Evolutionary conservation across 139 green algal genomes (phyloP).

Genomic region (Coccomyxa sp.): DNA sequence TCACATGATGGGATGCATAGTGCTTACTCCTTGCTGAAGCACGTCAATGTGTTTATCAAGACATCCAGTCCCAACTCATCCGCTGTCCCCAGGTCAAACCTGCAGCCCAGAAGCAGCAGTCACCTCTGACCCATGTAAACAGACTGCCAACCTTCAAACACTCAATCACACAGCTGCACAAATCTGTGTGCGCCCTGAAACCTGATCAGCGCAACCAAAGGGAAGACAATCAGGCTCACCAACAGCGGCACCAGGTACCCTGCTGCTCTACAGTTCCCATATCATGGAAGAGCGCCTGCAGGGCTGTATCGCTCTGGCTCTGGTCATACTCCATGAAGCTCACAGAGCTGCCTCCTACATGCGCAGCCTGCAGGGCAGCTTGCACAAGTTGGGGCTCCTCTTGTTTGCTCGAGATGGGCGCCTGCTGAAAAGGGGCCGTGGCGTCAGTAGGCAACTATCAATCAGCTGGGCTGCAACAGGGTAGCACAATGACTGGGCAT

Average conservation of each 20-base stretch:
- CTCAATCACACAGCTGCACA: too few relatives aligned
- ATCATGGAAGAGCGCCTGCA: neutral
- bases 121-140: neutral
- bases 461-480: neutral
- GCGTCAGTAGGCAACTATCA: too few relatives aligned
- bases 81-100: conserved; percentile 80
- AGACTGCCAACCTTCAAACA: too few relatives aligned
- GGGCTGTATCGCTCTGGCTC: neutral
- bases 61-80: conserved; percentile 87
- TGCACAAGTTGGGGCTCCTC: neutral
- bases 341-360: neutral
- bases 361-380: neutral
- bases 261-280: neutral
- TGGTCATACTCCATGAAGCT: neutral
- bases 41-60: conserved; percentile 79
- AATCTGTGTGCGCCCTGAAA: too few relatives aligned
- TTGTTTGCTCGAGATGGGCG: neutral
- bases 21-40: conserved; percentile 62
- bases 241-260: neutral
- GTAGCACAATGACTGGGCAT: neutral
- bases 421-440: too few relatives aligned
- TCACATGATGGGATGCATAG: neutral
- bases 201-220: neutral
- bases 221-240: neutral
- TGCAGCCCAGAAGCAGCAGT: conserved; percentile 6